Conservation (phyloP, 2,329 filamentous ascomycete genomes). For the Colletotrichum melonis region DNA sequence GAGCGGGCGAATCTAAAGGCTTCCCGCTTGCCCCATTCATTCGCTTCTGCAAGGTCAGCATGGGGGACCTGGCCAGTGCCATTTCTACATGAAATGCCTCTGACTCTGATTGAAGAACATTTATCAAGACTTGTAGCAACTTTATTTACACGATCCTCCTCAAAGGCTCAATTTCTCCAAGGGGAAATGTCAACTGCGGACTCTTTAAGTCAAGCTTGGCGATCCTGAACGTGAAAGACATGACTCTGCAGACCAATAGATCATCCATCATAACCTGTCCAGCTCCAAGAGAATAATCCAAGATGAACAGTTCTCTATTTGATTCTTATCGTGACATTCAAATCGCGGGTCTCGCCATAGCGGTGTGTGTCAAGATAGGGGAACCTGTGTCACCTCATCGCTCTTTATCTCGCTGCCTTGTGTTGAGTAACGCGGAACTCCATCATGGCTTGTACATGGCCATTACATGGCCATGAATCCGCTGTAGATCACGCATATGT, state of each 20-base stretch:
- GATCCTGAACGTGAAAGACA: too few species aligned
- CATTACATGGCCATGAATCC: too few species aligned
- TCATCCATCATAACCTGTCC: background rate
- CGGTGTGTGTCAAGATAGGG: background rate
- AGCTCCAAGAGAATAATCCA: background rate
- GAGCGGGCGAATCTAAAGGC: slow-evolving; percentile 7
- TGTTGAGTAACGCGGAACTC: background rate
- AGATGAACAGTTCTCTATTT: background rate
- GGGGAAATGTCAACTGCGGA: too few species aligned
- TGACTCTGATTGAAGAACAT: background rate
- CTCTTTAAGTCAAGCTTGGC: too few species aligned
- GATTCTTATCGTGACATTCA: background rate
- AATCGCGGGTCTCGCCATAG: background rate
- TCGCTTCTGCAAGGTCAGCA: background rate
- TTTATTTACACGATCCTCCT: too few species aligned
- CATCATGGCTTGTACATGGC: too few species aligned
- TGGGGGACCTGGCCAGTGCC: too few species aligned
- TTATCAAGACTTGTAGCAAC: too few species aligned
- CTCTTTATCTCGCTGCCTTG: background rate
- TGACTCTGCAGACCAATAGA: background rate
- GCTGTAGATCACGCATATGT: too few species aligned
- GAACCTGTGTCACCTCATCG: background rate
- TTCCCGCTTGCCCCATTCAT: background rate
- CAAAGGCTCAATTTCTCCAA: too few species aligned
- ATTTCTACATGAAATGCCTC: background rate